Evolutionary conservation across 2,329 filamentous ascomycete species (phyloP).

Genomic region (Aspergillus texensis): DNA sequence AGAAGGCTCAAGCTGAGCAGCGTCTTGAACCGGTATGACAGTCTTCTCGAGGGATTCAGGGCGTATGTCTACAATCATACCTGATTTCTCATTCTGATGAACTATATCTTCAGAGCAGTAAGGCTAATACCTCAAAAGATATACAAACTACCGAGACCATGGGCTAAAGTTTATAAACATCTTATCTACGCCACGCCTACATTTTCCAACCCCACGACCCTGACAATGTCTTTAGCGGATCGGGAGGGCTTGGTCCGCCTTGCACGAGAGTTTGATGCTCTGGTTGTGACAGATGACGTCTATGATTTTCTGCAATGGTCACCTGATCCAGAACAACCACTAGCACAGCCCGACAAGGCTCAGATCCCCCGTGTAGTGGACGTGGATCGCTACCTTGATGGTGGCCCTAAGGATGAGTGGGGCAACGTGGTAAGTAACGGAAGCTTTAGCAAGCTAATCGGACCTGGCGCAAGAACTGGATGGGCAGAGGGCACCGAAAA

Average conservation of each 20-base stretch:
- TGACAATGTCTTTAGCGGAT: constrained; percentile 72
- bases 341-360: constrained; percentile 40
- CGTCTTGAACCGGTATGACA: constrained; percentile 49
- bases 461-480: constrained; percentile 80
- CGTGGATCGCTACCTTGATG: constrained; percentile 70
- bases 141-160: constrained; percentile 60
- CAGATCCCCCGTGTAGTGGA: constrained; percentile 74
- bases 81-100: background rate
- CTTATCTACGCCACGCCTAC: constrained; percentile 87
- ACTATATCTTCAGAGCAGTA: background rate
- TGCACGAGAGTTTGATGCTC: constrained; percentile 75
- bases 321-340: constrained; percentile 28
- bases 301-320: constrained; percentile 92
- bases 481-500: constrained; percentile 77
- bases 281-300: constrained; percentile 88
- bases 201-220: constrained; percentile 84
- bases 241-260: constrained; percentile 72
- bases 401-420: constrained; percentile 64
- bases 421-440: constrained; percentile 85
- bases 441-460: constrained; percentile 85
- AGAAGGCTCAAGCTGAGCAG: constrained; percentile 39
- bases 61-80: background rate
- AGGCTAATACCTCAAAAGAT: constrained; percentile 36
- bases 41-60: background rate
- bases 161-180: constrained; percentile 80